Conservation (phyloP, 1,139 yeast species). For the Yamadazyma epiphylla region DNA sequence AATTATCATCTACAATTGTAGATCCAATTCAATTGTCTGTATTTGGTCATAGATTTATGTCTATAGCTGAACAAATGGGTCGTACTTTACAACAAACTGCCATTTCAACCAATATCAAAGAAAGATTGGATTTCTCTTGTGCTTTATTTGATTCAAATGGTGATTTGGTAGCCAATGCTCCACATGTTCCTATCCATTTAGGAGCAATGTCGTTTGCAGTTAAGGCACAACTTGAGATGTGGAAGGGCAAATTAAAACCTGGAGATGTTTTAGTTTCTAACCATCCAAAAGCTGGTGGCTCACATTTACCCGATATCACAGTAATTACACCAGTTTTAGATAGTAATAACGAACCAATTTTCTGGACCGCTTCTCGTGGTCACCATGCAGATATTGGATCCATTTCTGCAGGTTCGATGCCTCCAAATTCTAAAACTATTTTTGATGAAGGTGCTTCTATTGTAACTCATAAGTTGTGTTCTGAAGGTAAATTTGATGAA, state of each 20-base stretch:
- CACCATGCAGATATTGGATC: slow-evolving; percentile 49
- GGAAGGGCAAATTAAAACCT: slow-evolving; percentile 57
- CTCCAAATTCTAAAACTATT: slow-evolving; percentile 43
- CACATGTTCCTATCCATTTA: slow-evolving; percentile 82
- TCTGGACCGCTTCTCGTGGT: slow-evolving; percentile 47
- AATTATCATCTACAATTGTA: slow-evolving; percentile 28
- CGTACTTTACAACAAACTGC: slow-evolving; percentile 74
- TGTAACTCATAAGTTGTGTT: slow-evolving; percentile 35
- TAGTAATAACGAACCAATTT: slow-evolving; percentile 27
- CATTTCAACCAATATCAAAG: slow-evolving; percentile 83
- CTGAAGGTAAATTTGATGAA: slow-evolving; percentile 37
- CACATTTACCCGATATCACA: slow-evolving; percentile 81
- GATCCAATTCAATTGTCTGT: slow-evolving; percentile 76
- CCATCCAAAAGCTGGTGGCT: slow-evolving; percentile 79
- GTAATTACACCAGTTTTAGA: slow-evolving; percentile 63
- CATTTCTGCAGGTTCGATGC: slow-evolving; percentile 46
- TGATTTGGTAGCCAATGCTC: slow-evolving; percentile 80
- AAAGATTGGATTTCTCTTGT: slow-evolving; percentile 79
- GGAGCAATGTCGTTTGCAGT: slow-evolving; percentile 91
- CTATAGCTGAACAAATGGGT: slow-evolving; percentile 90
- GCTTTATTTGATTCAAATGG: slow-evolving; percentile 76
- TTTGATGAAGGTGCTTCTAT: slow-evolving; percentile 45
- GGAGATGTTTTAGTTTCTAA: slow-evolving; percentile 79
- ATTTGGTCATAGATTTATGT: slow-evolving; percentile 82
- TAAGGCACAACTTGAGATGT: slow-evolving; percentile 57